Percentiles rank a stretch among this genome's conserved stretches.
These are phyloP conservation scores for Halophytophthora polymorphica DNA, from an alignment of 352 stramenopile species.

Conservation along the genomic window DNA sequence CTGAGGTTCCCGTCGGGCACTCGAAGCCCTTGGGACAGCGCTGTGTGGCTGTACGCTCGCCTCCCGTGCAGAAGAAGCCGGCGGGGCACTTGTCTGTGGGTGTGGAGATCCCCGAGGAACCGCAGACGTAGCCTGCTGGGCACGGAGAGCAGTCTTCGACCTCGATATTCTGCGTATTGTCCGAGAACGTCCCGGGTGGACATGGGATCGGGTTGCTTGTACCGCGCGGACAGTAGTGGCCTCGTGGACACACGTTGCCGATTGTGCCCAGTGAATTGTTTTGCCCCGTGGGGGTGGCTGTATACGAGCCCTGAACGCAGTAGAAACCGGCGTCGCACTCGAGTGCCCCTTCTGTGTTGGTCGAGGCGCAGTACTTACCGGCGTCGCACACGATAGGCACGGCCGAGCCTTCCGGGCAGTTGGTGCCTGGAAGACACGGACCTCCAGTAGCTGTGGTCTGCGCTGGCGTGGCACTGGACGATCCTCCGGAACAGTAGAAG, in stretches of 20 bases:
- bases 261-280: slow-evolving; percentile 72
- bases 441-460: slow-evolving; percentile 39
- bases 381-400: slow-evolving; percentile 79
- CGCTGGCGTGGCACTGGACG: slow-evolving; percentile 46
- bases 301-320: slow-evolving; percentile 85
- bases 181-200: slow-evolving; percentile 64
- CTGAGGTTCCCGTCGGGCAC: slow-evolving; percentile 60
- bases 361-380: slow-evolving; percentile 76
- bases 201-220: slow-evolving; percentile 84
- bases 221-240: slow-evolving; percentile 75
- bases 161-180: slow-evolving; percentile 59
- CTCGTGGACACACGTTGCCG: slow-evolving; percentile 61
- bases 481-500: slow-evolving; percentile 79
- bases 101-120: slow-evolving; percentile 40
- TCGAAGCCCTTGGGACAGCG: slow-evolving; percentile 67
- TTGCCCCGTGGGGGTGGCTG: slow-evolving; percentile 61
- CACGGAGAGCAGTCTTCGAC: slow-evolving; percentile 68
- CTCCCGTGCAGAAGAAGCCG: slow-evolving; percentile 62
- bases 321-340: slow-evolving; percentile 84
- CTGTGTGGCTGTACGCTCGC: slow-evolving; percentile 47
- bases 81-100: slow-evolving; percentile 47
- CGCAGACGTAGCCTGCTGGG: slow-evolving; percentile 57
- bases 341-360: slow-evolving; percentile 64
- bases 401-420: slow-evolving; percentile 84
- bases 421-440: slow-evolving; percentile 79